Conservation (phyloP, 1,139 yeast genomes). For the Hanseniaspora sp. region DNA sequence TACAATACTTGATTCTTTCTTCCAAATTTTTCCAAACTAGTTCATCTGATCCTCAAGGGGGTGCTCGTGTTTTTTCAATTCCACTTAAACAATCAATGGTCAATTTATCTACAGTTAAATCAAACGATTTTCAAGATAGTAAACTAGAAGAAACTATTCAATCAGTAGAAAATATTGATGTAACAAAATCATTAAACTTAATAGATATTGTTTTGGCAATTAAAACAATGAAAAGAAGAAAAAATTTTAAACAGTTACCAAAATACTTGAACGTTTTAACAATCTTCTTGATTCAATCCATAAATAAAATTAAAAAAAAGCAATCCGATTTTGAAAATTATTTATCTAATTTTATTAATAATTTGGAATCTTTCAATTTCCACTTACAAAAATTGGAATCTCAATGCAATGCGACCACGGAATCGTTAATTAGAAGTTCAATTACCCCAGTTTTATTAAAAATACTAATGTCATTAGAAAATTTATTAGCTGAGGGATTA, state of each 20-base stretch:
- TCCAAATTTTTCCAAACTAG: conserved; percentile 23
- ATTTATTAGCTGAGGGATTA: background rate
- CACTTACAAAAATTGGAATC: background rate
- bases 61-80: conserved; percentile 15
- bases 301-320: background rate
- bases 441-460: conserved; percentile 3
- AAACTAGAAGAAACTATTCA: background rate
- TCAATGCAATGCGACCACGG: background rate
- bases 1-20: conserved; percentile 26
- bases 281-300: background rate
- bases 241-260: background rate
- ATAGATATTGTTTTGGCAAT: background rate
- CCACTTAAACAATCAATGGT: conserved; percentile 15
- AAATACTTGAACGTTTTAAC: background rate
- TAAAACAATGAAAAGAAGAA: background rate
- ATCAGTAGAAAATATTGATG: background rate
- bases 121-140: background rate
- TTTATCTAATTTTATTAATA: conserved; percentile 2
- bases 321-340: conserved; percentile 1
- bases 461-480: conserved; percentile 7
- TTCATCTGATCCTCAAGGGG: conserved; percentile 17
- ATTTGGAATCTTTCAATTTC: conserved; percentile 10
- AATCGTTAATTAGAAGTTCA: background rate
- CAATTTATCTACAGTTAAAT: conserved; percentile 1
- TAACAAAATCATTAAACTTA: background rate